Evolutionary conservation across 2,329 filamentous ascomycete genomes (phyloP), one percentile per base, ranked within the genome.

Genomic region (Ascochyta lentis): DNA sequence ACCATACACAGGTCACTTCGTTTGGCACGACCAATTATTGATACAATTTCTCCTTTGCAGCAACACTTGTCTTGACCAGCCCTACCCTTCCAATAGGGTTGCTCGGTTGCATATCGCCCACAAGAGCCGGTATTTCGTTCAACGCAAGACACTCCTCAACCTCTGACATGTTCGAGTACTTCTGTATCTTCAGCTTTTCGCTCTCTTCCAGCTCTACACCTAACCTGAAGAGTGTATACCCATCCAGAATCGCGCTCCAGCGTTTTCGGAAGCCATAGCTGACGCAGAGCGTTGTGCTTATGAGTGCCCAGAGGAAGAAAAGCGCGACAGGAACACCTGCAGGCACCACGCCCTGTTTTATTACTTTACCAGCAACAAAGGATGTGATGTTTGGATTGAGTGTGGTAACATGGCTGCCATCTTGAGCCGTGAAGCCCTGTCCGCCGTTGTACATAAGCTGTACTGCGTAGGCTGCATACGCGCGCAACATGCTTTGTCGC

Each of bases 221-320:
- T 6, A 57, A 34, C 12, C 49, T 44, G 44, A 60, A 60, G 13
- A 59, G 16, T 3, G 57, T 54, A n/a, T 60, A 34, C 9, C 49
- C 53, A 27, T 56, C 53, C 4, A 60, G 23, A n/a, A 56, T 57
- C 10, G 24, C 57, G 19, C 41, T 54, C 49, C 57, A 60, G 19
- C 53, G 49, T 24, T 40, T 39, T 6, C 54, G 37, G n/a, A 49
- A 56, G 6, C 57, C 49, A 13, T 60, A 57, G 12, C 19, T 10
- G 3, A 51, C 4, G 16, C 53, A 41, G 15, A 57, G 45, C 4
- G 38, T 15, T 16, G 43, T 44, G n/a, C 49, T 37, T 4, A 54
- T 23, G 1, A 54, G 43, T 1, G 49, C 47, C 54, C 46, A 60
- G 13, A 50, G 19, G 10, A 22, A 31, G 31, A 54, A 60, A 1